Evolutionary conservation across 2,329 filamentous ascomycete species (phyloP).

Genomic region (Fusarium longipes): DNA sequence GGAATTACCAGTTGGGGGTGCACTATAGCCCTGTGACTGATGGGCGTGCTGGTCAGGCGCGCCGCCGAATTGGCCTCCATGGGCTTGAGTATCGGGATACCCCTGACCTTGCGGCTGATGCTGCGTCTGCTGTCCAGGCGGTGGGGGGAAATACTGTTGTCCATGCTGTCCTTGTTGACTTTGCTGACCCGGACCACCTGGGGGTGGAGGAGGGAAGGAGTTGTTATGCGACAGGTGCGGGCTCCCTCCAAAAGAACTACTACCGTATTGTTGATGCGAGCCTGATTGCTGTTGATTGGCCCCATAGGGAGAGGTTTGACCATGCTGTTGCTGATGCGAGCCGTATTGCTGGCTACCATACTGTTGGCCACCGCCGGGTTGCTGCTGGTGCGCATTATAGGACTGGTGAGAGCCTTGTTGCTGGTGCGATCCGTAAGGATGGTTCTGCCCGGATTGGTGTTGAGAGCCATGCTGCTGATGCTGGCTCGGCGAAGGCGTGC

Average conservation of each 20-base stretch:
- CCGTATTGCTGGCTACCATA: conserved; percentile 40
- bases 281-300: conserved; percentile 28
- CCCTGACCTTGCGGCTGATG: conserved; percentile 38
- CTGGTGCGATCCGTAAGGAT: conserved; percentile 32
- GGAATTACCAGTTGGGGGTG: conserved; percentile 31
- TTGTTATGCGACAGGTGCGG: conserved; percentile 42
- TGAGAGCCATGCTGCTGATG: conserved; percentile 40
- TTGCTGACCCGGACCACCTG: conserved; percentile 40
- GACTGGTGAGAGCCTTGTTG: conserved; percentile 30
- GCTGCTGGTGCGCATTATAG: conserved; percentile 40
- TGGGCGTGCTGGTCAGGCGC: conserved; percentile 42
- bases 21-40: conserved; percentile 40
- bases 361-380: conserved; percentile 31
- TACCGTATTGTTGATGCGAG: conserved; percentile 40
- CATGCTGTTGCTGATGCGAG: conserved; percentile 40
- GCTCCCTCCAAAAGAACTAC: conserved; percentile 36
- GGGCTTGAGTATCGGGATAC: conserved; percentile 37
- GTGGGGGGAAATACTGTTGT: conserved; percentile 40
- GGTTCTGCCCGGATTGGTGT: conserved; percentile 19
- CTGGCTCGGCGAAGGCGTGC: conserved; percentile 45
- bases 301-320: conserved; percentile 23
- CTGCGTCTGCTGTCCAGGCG: conserved; percentile 39
- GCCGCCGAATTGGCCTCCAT: conserved; percentile 37
- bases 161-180: conserved; percentile 27
- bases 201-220: conserved; percentile 43